phyloP scores from a whole-genome alignment of 352 stramenopile genomes.

The Pythium folliculosum region DNA sequence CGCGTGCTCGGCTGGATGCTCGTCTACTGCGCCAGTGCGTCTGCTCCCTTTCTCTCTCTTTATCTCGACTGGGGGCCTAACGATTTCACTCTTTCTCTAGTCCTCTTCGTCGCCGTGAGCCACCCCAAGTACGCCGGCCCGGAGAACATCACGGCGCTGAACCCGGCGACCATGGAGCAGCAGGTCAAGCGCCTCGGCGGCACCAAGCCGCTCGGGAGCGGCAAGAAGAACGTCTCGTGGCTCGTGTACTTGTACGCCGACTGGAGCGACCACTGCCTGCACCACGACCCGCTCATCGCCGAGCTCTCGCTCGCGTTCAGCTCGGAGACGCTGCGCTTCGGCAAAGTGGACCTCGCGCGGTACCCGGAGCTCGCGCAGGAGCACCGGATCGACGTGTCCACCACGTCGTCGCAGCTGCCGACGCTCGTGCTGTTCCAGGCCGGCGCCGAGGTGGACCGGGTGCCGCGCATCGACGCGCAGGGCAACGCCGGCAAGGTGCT shows the following conservation, averaged over 20 bases:
- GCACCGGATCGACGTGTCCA: constrained; percentile 62
- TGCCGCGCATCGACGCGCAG: constrained; percentile 57
- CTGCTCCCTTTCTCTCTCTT: not conserved
- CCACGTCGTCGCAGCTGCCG: constrained; percentile 68
- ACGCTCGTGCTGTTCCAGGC: constrained; percentile 75
- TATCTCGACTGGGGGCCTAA: not conserved
- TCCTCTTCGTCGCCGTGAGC: constrained; percentile 59
- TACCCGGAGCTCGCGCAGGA: constrained; percentile 61
- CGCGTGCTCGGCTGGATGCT: constrained; percentile 65
- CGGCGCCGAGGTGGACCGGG: constrained; percentile 53
- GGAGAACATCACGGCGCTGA: constrained; percentile 50
- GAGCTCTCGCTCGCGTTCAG: constrained; percentile 67
- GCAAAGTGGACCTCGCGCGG: constrained; percentile 64
- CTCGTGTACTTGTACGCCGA: constrained; percentile 74
- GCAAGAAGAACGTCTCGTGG: constrained; percentile 48
- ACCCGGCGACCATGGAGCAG: constrained; percentile 49
- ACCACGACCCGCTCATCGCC: constrained; percentile 74
- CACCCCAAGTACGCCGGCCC: constrained; percentile 68
- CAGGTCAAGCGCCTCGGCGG: constrained; percentile 40
- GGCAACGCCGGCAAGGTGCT: constrained; percentile 61
- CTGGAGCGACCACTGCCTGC: constrained; percentile 73
- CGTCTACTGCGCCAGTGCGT: constrained; percentile 60
- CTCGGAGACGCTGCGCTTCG: constrained; percentile 58
- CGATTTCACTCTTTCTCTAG: constrained; percentile 29
- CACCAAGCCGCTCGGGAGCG: constrained; percentile 16